phyloP scores from a whole-genome alignment of 1,139 yeast genomes.

The Pichia sp. region DNA sequence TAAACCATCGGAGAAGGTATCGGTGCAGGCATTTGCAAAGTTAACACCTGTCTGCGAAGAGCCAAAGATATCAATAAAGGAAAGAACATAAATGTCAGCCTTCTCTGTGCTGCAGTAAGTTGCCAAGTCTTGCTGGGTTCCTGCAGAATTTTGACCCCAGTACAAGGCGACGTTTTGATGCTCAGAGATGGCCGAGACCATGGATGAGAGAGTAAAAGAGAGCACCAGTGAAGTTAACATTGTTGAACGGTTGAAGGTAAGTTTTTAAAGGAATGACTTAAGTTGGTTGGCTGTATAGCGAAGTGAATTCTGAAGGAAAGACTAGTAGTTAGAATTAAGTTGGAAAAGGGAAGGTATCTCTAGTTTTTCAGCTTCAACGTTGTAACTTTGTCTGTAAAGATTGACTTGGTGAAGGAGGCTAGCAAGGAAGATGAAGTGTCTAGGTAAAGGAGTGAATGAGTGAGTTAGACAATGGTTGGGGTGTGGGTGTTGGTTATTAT shows the following conservation, averaged over 20 bases:
- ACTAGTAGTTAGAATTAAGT: conserved; percentile 1
- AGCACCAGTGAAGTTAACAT: conserved; percentile 16
- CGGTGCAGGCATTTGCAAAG: conserved; percentile 66
- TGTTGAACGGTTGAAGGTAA: not conserved
- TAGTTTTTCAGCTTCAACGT: no score
- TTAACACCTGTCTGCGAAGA: conserved; percentile 47
- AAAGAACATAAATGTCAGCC: conserved; percentile 67
- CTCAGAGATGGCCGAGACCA: conserved; percentile 32
- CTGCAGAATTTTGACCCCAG: conserved; percentile 90
- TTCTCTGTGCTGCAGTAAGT: conserved; percentile 65
- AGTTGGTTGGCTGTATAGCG: not conserved
- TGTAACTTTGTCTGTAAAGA: no score
- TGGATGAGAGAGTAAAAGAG: conserved; percentile 11
- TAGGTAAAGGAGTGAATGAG: no score
- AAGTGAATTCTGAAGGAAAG: not conserved
- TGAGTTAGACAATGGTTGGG: no score
- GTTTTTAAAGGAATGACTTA: not conserved
- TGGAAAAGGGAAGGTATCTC: no score
- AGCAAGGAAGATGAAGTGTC: no score
- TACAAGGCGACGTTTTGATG: conserved; percentile 69
- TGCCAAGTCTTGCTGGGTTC: conserved; percentile 62
- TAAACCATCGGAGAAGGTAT: conserved; percentile 50
- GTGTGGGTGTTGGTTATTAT: no score
- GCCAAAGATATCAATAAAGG: conserved; percentile 68
- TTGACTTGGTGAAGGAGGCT: no score